phyloP scores from a whole-genome alignment of 2,329 filamentous ascomycete species.

The Colletotrichum nymphaeae region DNA sequence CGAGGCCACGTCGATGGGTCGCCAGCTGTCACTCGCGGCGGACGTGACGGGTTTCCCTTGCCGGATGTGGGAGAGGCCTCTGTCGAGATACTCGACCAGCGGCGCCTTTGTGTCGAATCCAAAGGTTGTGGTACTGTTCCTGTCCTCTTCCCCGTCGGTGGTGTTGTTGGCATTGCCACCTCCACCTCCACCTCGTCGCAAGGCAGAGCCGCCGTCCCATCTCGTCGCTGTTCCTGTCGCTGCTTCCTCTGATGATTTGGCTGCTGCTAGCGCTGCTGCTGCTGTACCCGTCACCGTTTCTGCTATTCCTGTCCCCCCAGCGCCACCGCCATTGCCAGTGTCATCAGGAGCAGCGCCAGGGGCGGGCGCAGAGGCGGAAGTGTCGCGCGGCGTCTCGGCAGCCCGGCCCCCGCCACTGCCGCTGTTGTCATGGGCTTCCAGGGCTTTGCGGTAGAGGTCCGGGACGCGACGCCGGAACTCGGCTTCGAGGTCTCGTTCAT shows the following conservation, averaged over 20 bases:
- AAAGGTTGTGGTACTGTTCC: slow-evolving; percentile 10
- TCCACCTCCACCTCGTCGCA: background rate
- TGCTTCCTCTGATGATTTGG: slow-evolving; percentile 25
- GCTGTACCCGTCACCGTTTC: background rate
- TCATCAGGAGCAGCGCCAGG: background rate
- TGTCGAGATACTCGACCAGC: slow-evolving; percentile 61
- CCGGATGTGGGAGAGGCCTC: slow-evolving; percentile 58
- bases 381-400: slow-evolving; percentile 11
- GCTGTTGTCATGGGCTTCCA: slow-evolving; percentile 46
- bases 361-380: background rate
- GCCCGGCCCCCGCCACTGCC: background rate
- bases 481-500: slow-evolving; percentile 60
- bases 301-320: background rate
- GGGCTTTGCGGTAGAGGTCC: slow-evolving; percentile 57
- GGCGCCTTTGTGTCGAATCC: slow-evolving; percentile 56
- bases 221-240: slow-evolving; percentile 46
- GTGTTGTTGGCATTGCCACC: background rate
- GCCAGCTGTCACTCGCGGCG: background rate
- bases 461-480: slow-evolving; percentile 61
- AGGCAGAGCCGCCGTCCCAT: background rate
- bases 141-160: no score
- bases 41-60: slow-evolving; percentile 36
- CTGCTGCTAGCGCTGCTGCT: slow-evolving; percentile 17
- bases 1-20: background rate
- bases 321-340: background rate